Percentiles rank a stretch among this genome's conserved stretches.
phyloP scores from a whole-genome alignment of 2,329 filamentous ascomycete genomes.

The Cadophora sp. region DNA sequence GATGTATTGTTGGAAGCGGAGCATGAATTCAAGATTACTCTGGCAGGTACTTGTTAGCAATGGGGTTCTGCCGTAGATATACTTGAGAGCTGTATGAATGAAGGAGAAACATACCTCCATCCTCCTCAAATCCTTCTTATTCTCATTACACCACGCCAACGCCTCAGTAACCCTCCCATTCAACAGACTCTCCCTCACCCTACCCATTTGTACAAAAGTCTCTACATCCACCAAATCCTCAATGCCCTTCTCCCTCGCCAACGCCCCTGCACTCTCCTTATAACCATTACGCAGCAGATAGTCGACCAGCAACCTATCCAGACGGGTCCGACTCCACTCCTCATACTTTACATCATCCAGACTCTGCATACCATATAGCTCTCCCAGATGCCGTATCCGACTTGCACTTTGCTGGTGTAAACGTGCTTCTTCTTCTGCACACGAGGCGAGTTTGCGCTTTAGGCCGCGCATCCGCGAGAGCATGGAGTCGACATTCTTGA shows the following conservation, averaged over 20 bases:
- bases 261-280: constrained; percentile 73
- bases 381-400: constrained; percentile 80
- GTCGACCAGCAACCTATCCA: constrained; percentile 89
- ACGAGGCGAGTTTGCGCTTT: constrained; percentile 82
- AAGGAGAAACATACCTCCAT: constrained; percentile 65
- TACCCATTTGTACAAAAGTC: constrained; percentile 83
- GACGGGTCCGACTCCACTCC: constrained; percentile 79
- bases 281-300: constrained; percentile 89
- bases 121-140: constrained; percentile 90
- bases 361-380: constrained; percentile 79
- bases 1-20: constrained; percentile 93
- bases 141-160: constrained; percentile 89
- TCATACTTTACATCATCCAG: constrained; percentile 95
- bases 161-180: constrained; percentile 78
- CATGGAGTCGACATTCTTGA: constrained; percentile 84
- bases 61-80: neutral
- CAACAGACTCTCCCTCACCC: constrained; percentile 75
- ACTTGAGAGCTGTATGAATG: too few relatives aligned
- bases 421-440: constrained; percentile 80
- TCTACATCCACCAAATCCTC: constrained; percentile 85
- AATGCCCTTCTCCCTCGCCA: constrained; percentile 79
- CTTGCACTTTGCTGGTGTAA: constrained; percentile 79
- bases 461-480: constrained; percentile 83
- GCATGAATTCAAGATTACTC: constrained; percentile 89
- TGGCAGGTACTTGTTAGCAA: constrained; percentile 45